Conservation (phyloP, 139 green algal genomes). For the Microglena sp. region DNA sequence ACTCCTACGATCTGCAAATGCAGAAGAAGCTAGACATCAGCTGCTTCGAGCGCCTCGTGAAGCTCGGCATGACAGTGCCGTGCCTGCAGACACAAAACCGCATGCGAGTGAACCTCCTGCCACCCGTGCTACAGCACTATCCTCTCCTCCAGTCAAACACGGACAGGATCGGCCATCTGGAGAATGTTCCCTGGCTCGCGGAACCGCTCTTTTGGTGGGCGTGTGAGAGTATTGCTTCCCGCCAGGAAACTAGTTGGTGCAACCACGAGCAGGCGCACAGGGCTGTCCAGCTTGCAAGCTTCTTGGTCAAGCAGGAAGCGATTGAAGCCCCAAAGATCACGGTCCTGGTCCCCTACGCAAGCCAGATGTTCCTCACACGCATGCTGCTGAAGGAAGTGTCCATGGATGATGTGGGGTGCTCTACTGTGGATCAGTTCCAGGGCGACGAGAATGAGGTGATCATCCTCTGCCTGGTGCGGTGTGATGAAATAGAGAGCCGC, state of each 20-base stretch:
- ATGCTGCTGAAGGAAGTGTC: neutral
- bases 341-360: neutral
- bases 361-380: neutral
- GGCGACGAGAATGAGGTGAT: constrained; percentile 1
- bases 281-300: neutral
- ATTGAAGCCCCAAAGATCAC: neutral
- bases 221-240: neutral
- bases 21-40: no score
- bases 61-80: no score
- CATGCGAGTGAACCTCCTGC: no score
- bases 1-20: no score
- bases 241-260: neutral
- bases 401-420: neutral
- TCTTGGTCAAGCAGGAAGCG: neutral
- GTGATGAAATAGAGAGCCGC: neutral
- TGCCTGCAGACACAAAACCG: no score
- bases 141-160: neutral
- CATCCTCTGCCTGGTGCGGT: neutral
- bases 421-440: neutral
- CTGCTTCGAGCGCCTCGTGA: no score
- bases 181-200: neutral
- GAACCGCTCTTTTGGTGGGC: neutral
- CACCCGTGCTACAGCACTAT: no score
- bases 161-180: neutral
- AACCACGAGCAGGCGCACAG: neutral